Base-by-base conservation (phyloP, 1,284 basidiomycete genomes). In the Wallemia mellicola region DNA sequence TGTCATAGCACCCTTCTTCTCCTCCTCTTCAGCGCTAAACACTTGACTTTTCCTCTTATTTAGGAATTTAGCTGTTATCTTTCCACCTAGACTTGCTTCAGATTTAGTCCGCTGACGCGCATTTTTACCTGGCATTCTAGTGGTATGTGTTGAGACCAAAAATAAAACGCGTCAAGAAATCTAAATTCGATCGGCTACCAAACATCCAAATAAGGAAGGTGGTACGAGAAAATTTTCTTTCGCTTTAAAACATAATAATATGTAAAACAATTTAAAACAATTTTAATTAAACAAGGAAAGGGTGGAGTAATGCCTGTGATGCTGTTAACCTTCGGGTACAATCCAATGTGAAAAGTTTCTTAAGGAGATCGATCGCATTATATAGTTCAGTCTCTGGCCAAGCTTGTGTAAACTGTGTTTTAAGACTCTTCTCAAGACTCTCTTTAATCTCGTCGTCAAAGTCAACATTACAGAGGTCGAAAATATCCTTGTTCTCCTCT, bases 241-340 rank as follows among this genome's bases (percentile, higher is more conserved):
- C n/a, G n/a, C n/a, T n/a, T n/a, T n/a, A n/a, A n/a, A n/a, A n/a
- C n/a, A n/a, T n/a, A n/a, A n/a, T n/a, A n/a, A n/a, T n/a, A n/a
- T n/a, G n/a, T n/a, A n/a, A n/a, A n/a, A n/a, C n/a, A n/a, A n/a
- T n/a, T n/a, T n/a, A n/a, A n/a, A n/a, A n/a, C n/a, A n/a, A n/a
- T n/a, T n/a, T n/a, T n/a, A n/a, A n/a, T n/a, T n/a, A n/a, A n/a
- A n/a, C n/a, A 11, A 92, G 73, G 70, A 91, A 92, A 0, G 76
- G 75, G 67, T 92, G 87, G 62, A 77, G 76, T 59, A 94, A 73
- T 2, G 83, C 85, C 9, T 77, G 72, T 7, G 76, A 74, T 1
- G 88, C 83, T 1, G 84, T 87, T 59, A 81, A 75, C 11, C 88
- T 78, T 58, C 76, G 77, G 54, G 79, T 81, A 7, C 79, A 78